phyloP scores from a whole-genome alignment of 805 yeast species.

The Ogataea zsoltii region DNA sequence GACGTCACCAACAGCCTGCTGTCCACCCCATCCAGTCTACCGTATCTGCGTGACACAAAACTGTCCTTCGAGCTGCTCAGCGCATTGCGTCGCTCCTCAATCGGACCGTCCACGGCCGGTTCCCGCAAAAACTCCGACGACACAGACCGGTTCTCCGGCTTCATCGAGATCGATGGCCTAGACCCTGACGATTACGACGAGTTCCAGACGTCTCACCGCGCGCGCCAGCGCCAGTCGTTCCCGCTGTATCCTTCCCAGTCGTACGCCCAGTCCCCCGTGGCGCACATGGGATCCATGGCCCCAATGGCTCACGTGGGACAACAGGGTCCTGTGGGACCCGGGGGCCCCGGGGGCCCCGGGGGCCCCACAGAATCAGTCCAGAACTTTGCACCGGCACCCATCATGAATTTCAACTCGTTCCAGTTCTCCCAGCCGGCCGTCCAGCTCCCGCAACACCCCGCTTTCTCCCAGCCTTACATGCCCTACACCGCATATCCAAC shows the following conservation, averaged over 20 bases:
- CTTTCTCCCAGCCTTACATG: not conserved
- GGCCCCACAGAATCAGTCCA: conserved; percentile 1
- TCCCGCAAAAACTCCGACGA: conserved; percentile 17
- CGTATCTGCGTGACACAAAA: conserved; percentile 47
- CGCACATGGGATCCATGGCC: no score
- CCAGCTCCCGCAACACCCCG: not conserved
- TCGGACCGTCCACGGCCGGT: conserved; percentile 45
- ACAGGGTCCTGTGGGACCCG: no score
- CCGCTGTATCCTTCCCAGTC: no score
- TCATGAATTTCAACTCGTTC: conserved; percentile 9
- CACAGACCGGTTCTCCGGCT: conserved; percentile 20
- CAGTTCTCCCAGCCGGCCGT: conserved; percentile 6
- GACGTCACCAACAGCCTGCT: conserved; percentile 67
- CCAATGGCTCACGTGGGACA: no score
- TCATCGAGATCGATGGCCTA: conserved; percentile 27
- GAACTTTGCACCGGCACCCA: not conserved
- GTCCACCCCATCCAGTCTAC: conserved; percentile 55
- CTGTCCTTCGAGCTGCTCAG: conserved; percentile 51
- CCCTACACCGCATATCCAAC: not conserved
- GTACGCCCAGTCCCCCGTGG: not conserved
- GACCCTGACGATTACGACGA: conserved; percentile 18
- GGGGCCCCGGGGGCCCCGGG: no score
- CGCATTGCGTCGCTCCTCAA: conserved; percentile 56
- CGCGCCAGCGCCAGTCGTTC: conserved; percentile 16
- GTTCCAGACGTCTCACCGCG: conserved; percentile 19